Base-by-base conservation (phyloP, 345 rosid species). In the Atalantia buxifolia region DNA sequence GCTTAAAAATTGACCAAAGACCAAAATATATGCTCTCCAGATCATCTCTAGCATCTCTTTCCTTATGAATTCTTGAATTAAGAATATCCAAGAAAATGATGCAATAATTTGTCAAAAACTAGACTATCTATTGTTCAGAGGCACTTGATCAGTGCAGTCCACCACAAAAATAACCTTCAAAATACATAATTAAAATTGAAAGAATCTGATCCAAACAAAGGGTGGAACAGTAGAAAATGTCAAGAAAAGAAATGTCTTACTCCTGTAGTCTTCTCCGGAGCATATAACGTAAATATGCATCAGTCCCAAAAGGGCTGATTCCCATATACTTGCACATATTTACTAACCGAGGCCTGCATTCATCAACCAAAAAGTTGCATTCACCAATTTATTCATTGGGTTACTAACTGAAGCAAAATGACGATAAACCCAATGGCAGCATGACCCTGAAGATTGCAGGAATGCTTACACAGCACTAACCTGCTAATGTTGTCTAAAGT, bases 301-400 rank as follows among this genome's bases (percentile, higher is more conserved):
- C 98, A 65, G 98, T 95, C 78, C 98, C 98, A 57, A 80, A 93
- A 62, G 98, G 98, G 75, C 91, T 92, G 80, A 93, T 89, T 83
- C 98, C 98, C 98, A 95, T 95, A 85, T 95, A 95, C 78, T 93
- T 93, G 91, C 98, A 95, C 98, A 95, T 95, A 84, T 89, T 95
- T 82, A 95, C 98, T 68, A 95, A 80, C 53, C 98, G 94, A 77
- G 98, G 89, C 91, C 98, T 95, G 90, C 76, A 84, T 21, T 72
- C 72, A 75, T 36, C 85, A 83, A 85, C 55, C 76, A 71, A 72
- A 21, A 61, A 80, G 66, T 62, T 19, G 62, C 50, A 71, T 64
- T 78, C 48, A 25, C 36, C 24, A 76, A n/a, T 18, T 66, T 9
- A 60, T n/a, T 33, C 7, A 1, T 3, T 69, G 16, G 28, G 6